Base-by-base conservation (phyloP, 768 basidiomycete species). In the Pleurotus ostreatus region DNA sequence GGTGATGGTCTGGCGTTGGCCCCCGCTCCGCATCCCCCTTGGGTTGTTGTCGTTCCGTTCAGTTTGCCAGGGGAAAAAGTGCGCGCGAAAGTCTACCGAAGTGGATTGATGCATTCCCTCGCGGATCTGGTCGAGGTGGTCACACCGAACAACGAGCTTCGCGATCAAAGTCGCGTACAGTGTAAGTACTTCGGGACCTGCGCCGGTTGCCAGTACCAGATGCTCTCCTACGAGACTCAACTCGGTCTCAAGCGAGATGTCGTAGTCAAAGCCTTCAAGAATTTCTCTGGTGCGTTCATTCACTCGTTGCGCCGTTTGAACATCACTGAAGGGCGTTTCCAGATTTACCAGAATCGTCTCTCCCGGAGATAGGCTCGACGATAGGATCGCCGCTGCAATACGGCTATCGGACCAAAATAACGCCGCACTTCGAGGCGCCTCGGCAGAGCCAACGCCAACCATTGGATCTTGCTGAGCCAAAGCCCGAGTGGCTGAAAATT, bases 181-280 rank as follows among this genome's bases (percentile, higher is more conserved):
- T 98, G 96, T 72, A 82, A 84, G 59, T 94, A 98, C 67, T 98
- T 97, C 73, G 89, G 89, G 0, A 75, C 73, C 39, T 98, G 95
- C 69, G 91, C 83, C 0, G 96, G 96, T 1, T 99, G 96, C 67
- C 96, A 98, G 69, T 93, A 94, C 67, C 94, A 97, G 76, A 93
- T 92, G 87, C 75, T 98, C 1, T 84, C 94, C 0, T 97, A 96
- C 62, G 84, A 88, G 23, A 84, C 78, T 2, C 97, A 98, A 63
- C 81, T 98, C 16, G 79, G 85, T 9, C 75, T 96, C 56, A 99
- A 99, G 68, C 82, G 85, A n/a, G 76, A 86, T 45, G 92, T 94
- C 13, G 84, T 97, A 18, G 74, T 86, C 20, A 92, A 89, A 58
- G 94, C 94, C 0, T 96, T 91, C 68, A 71, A 78, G 56, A 86